Evolutionary conservation across 495 filamentous ascomycete genomes (phyloP), one percentile per base, ranked within the genome.

Genomic region (Xylaria grammica): DNA sequence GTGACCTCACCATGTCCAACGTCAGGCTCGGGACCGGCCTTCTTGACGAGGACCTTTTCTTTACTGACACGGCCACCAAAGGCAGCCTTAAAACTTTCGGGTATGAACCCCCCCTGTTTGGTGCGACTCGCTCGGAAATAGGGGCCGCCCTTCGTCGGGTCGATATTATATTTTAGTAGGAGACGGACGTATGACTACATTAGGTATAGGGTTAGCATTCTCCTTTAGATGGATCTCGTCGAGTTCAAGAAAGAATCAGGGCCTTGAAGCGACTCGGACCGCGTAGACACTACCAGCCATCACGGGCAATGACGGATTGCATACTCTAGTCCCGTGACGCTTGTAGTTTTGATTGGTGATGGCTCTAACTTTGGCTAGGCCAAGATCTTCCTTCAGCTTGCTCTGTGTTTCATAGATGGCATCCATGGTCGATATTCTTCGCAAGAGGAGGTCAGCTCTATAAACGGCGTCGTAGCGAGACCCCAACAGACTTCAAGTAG

Each of bases 101-200:
- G 70, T 13, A 71, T 70, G 17, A 78, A 55, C 38, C 74, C 74
- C 17, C 68, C 72, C 59, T 77, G 69, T 38, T 73, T 71, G 24
- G 69, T 69, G 50, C 82, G 68, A 45, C 78, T 79, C 34, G 74
- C 73, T 65, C 81, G 78, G 57, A 79, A 83, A 76, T 89, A 93
- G 8, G 89, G 90, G 10, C 91, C 90, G 0, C 83, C 81, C 69
- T 85, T 81, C 58, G 91, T 92, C 54, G 91, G 88, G 34, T 83
- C 73, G 72, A 94, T 89, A 65, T 83, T 78, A 68, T 87, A 94
- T 73, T 91, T 91, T 72, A 86, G 86, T 69, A 94, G 78, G 10
- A 86, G 73, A 63, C 84, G 82, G 64, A 89, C 87, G 72, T 93
- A 93, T 36, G 89, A 90, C 78, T 62, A 38, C 8, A 27, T 26